Base-by-base conservation (phyloP, 2,329 filamentous ascomycete species). In the Colletotrichum godetiae region DNA sequence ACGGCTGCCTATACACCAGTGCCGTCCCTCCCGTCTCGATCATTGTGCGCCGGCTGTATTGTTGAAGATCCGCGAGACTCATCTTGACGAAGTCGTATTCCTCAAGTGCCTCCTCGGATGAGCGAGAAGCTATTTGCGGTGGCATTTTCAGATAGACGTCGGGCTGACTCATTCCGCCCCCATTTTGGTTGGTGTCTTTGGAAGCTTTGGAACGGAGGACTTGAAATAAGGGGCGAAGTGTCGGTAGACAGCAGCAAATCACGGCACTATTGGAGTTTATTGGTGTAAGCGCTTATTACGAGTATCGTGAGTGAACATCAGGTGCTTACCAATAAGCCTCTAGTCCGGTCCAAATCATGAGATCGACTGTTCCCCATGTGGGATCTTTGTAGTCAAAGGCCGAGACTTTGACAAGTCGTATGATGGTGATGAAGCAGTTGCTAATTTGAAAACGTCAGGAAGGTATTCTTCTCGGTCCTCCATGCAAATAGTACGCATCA, bases 271-370 rank as follows among this genome's bases (percentile, higher is more conserved):
- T 33, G 7, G 5, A 19, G 7, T 55, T 8, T 22, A 22, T 15
- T 11, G 3, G 33, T 2, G 2, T 15, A 3, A 1, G 4, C 2
- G 24, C 1, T 24, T 24, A 7, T 2, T 3, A 7, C 3, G 10
- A 19, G 11, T 13, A 15, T 4, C 5, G 1, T 5, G 8, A 7
- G 31, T 1, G 15, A 15, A 12, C 4, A 5, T 42, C 4, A 13
- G 12, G 3, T 15, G 33, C 67, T 8, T 57, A 73, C 67, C 67
- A 73, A 29, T 73, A 73, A 2, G 56, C 67, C 29, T 73, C 71
- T 19, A 73, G 15, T 19, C 71, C 67, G 4, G 67, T 73, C 71
- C 71, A 73, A 4, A 73, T 73, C 60, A 73, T 73, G 19, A 73
- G 27, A 10, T 73, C 71, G 10, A 73, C 71, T 2, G 71, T 71